Conservation (phyloP, 2,329 filamentous ascomycete genomes). For the Talaromyces amestolkiae region DNA sequence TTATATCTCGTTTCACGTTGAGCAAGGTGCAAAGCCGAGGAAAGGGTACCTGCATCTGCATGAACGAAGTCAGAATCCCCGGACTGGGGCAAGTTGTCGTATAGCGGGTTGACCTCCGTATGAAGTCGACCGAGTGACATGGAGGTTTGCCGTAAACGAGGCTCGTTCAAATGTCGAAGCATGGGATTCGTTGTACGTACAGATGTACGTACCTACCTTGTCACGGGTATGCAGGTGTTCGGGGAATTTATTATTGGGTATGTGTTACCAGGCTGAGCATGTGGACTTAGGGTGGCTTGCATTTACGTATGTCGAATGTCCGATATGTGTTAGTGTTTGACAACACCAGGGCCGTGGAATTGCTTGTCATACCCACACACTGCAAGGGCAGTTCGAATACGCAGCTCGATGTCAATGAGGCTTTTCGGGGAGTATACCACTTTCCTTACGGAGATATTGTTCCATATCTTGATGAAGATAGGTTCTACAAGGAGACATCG, state of each 20-base stretch:
- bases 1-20: not conserved
- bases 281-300: not conserved
- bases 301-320: not conserved
- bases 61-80: not conserved
- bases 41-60: constrained; percentile 5
- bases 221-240: not conserved
- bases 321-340: not conserved
- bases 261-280: not conserved
- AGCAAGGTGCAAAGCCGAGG: not conserved
- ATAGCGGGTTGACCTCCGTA: not conserved
- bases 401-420: not conserved
- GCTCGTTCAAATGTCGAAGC: not conserved
- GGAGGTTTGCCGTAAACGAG: not conserved
- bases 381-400: not conserved
- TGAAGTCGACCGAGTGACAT: not conserved
- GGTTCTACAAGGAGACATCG: not conserved
- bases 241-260: not conserved
- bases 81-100: not conserved
- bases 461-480: not conserved
- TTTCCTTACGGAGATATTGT: not conserved
- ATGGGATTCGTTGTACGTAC: not conserved
- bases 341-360: not conserved
- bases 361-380: not conserved
- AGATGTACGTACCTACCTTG: not conserved
- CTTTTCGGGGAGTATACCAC: not conserved